A percentile compares a stretch with the other conserved stretches of the same genome.
phyloP scores from a whole-genome alignment of 1,139 yeast species.

The Kurtzmaniella quercitrusa region DNA sequence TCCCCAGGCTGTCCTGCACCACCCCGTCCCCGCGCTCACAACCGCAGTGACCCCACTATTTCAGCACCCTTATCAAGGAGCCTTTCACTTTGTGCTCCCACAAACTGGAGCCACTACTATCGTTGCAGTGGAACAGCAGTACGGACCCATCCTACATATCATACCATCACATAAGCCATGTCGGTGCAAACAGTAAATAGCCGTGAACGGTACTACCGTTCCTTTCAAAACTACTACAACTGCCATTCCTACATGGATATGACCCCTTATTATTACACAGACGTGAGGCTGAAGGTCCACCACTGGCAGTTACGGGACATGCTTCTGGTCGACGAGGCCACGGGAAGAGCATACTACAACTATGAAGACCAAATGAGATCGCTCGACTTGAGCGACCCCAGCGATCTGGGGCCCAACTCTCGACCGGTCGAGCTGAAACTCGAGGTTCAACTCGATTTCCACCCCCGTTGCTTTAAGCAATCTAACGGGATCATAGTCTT shows the following conservation, averaged over 20 bases:
- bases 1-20: too few species aligned
- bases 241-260: conserved; percentile 36
- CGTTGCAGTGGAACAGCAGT: too few species aligned
- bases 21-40: not conserved
- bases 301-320: conserved; percentile 92
- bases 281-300: conserved; percentile 33
- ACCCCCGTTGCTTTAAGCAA: conserved; percentile 70
- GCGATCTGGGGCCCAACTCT: conserved; percentile 15
- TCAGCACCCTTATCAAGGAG: not conserved
- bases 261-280: conserved; percentile 32
- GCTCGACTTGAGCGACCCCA: conserved; percentile 17
- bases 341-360: conserved; percentile 31
- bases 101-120: not conserved
- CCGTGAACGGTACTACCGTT: conserved; percentile 16
- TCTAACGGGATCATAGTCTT: conserved; percentile 51
- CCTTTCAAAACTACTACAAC: conserved; percentile 45
- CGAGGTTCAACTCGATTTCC: conserved; percentile 44
- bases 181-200: not conserved
- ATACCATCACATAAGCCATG: too few species aligned
- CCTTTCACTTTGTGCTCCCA: not conserved
- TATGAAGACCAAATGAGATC: conserved; percentile 27
- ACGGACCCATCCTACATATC: too few species aligned
- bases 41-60: conserved; percentile 1
- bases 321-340: conserved; percentile 39
- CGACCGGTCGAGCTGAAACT: conserved; percentile 14